Conservation (phyloP, 768 basidiomycete species). For the Crepidotus variabilis region DNA sequence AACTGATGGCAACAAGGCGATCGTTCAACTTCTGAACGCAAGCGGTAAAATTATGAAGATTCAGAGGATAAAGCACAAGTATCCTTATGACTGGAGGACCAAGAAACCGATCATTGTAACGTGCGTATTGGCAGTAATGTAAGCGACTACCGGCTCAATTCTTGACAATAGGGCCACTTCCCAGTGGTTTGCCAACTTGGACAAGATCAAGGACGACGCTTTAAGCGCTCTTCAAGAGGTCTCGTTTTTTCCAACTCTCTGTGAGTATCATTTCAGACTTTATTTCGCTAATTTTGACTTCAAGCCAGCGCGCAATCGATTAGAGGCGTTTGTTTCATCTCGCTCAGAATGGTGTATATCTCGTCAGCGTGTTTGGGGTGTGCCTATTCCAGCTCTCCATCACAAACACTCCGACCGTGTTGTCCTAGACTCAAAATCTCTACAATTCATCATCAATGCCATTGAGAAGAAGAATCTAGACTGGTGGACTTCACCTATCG, state of each 20-base stretch:
- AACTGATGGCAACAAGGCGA: slow-evolving; percentile 60
- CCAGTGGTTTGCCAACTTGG: slow-evolving; percentile 96
- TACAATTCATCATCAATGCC: slow-evolving; percentile 75
- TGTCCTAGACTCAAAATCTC: slow-evolving; percentile 57
- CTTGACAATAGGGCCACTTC: slow-evolving; percentile 72
- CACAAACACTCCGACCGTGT: slow-evolving; percentile 58
- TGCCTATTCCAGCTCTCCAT: slow-evolving; percentile 89
- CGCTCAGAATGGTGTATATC: slow-evolving; percentile 99
- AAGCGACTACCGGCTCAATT: background rate
- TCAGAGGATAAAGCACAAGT: slow-evolving; percentile 77
- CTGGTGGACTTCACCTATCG: slow-evolving; percentile 92
- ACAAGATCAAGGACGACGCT: slow-evolving; percentile 76
- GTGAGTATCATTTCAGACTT: slow-evolving; percentile 36
- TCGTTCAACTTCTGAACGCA: slow-evolving; percentile 61
- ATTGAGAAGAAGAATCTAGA: slow-evolving; percentile 68
- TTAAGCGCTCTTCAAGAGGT: slow-evolving; percentile 66
- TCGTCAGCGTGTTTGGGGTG: slow-evolving; percentile 95
- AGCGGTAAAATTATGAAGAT: slow-evolving; percentile 59
- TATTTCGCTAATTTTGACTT: background rate
- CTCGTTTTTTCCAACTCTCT: slow-evolving; percentile 68
- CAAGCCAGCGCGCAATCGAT: slow-evolving; percentile 72
- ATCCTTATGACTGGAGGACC: slow-evolving; percentile 97
- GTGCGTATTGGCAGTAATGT: slow-evolving; percentile 36
- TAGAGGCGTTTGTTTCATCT: slow-evolving; percentile 79
- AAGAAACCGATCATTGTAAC: slow-evolving; percentile 88